Evolutionary conservation across 1,284 basidiomycete species (phyloP).

Genomic region (Ceratobasidium sp.): DNA sequence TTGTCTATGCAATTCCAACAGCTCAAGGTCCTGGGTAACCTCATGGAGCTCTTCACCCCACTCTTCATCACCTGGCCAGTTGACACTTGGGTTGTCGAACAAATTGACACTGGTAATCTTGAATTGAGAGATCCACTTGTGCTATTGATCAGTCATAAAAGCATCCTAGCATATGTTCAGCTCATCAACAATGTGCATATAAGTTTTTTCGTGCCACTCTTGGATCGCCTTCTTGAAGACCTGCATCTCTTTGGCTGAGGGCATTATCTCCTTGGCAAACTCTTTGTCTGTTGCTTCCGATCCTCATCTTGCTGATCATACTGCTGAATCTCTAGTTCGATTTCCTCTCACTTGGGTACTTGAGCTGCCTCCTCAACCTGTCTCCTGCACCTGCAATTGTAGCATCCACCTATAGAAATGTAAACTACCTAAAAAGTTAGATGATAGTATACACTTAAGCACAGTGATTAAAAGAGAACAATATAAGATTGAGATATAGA

Average conservation of each 20-base stretch:
- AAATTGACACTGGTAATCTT: background rate
- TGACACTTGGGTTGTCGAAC: background rate
- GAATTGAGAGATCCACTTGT: background rate
- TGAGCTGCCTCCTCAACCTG: no score
- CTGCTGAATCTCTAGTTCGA: no score
- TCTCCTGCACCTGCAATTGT: background rate
- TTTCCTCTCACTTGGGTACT: no score
- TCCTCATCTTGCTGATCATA: no score
- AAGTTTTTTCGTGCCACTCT: background rate
- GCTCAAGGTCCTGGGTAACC: background rate
- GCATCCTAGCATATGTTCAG: background rate
- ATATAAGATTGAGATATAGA: no score
- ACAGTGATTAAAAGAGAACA: no score
- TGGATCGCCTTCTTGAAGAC: background rate
- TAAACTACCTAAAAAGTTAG: no score
- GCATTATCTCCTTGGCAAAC: no score
- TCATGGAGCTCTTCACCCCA: background rate
- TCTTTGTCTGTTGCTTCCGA: background rate
- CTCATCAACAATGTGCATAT: background rate
- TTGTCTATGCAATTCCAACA: background rate
- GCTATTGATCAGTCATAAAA: background rate
- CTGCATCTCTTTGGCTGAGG: no score
- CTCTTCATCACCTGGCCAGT: background rate
- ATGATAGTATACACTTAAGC: no score
- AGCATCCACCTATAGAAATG: no score